These are phyloP conservation scores for Epichloe uncinata DNA, from an alignment of 2,329 filamentous ascomycete species.

Conservation along the genomic window DNA sequence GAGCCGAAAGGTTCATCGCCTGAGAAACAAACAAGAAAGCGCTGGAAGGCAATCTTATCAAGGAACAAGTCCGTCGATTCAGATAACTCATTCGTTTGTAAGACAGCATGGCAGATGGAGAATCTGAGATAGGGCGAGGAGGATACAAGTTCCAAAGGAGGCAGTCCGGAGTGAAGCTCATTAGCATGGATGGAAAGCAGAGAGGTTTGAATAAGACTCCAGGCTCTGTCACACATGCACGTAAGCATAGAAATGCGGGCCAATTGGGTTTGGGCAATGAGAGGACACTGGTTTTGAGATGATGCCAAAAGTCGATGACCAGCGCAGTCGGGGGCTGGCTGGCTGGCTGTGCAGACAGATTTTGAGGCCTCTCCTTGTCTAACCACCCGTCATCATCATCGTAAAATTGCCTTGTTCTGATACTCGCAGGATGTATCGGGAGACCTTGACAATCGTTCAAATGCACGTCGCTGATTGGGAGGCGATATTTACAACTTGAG, in stretches of 20 bases:
- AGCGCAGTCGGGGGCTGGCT: neutral
- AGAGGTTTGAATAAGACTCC: too few relatives aligned
- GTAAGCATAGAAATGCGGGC: neutral
- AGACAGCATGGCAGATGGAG: constrained; percentile 7
- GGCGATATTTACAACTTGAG: neutral
- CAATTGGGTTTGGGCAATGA: neutral
- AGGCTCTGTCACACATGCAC: neutral
- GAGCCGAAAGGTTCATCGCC: neutral
- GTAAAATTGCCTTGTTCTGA: neutral
- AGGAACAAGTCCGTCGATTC: constrained; percentile 5
- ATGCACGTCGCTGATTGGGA: neutral
- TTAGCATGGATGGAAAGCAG: neutral
- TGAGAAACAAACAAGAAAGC: neutral
- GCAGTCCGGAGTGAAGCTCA: neutral
- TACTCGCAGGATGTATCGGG: neutral
- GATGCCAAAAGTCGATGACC: neutral
- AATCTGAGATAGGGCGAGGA: neutral
- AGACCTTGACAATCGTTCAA: neutral
- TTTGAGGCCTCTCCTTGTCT: neutral
- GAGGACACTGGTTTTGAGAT: neutral
- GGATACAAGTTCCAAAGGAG: neutral
- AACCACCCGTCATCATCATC: neutral
- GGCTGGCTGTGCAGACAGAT: neutral
- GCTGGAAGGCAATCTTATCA: neutral
- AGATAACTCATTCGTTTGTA: constrained; percentile 10